A percentile compares a stretch with the other conserved stretches of the same genome.
Evolutionary conservation across 306 rosid genomes (phyloP).

Genomic region (Quercus wislizeni): DNA sequence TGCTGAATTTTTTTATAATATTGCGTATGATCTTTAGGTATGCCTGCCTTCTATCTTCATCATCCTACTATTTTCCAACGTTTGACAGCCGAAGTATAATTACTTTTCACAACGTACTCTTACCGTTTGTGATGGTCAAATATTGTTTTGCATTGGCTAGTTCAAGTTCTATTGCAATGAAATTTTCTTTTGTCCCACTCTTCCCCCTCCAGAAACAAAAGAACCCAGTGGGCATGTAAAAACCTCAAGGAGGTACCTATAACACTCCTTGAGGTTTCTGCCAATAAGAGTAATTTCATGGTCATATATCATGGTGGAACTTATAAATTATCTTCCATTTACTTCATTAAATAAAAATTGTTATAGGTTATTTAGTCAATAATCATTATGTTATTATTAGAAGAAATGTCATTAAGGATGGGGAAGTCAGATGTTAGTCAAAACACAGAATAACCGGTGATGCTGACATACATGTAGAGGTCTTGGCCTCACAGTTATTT

Average conservation of each 20-base stretch:
- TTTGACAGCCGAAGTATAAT: not conserved
- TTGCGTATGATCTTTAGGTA: not conserved
- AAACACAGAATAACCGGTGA: not conserved
- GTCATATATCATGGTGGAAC: not conserved
- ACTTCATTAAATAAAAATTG: not conserved
- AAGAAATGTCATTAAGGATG: not conserved
- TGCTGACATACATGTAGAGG: not conserved
- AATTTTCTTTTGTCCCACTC: not conserved
- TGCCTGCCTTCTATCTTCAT: slow-evolving; percentile 1
- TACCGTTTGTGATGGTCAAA: not conserved
- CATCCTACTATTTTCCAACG: not conserved
- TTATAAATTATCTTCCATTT: not conserved
- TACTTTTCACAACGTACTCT: not conserved
- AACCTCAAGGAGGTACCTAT: not conserved
- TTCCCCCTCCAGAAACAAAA: not conserved
- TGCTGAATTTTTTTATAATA: not conserved
- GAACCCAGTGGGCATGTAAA: not conserved
- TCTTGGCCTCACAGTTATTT: not conserved
- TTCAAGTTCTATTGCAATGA: not conserved
- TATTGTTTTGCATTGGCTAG: not conserved
- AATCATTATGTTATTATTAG: not conserved
- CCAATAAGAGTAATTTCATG: not conserved
- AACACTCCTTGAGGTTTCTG: not conserved
- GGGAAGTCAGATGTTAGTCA: not conserved
- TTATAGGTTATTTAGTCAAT: not conserved